Evolutionary conservation across 2,329 filamentous ascomycete species (phyloP), one percentile per base, ranked within the genome.

Genomic region (Aspergillus amoenus): DNA sequence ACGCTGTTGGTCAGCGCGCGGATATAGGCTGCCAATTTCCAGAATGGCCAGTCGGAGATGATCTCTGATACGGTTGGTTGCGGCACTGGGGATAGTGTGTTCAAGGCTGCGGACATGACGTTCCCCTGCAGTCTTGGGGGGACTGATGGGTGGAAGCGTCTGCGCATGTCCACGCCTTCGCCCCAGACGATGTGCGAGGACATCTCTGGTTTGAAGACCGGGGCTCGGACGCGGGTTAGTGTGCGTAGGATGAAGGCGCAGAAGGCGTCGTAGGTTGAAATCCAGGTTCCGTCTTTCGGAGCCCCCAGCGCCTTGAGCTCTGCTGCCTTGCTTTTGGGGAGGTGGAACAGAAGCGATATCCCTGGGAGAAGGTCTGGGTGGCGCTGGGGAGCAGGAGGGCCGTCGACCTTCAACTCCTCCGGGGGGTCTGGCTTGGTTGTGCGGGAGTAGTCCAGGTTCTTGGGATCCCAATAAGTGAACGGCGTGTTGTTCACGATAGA

Each of bases 191-290:
- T 47, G 1, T 64, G 68, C 2, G 59, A 58, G 0, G 60, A 57
- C 6, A 68, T 63, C 30, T 73, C 69, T 0, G 69, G 60, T 0
- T 74, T 68, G 60, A 73, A 78, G 1, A 75, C 24, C 0, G 66
- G 65, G 0, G 70, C 70, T 9, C 77, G 71, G 4, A 75, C 64
- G 3, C 70, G 67, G 2, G 74, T 69, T 0, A 79, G 55, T 3
- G 65, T 65, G 2, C 77, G 75, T 76, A 77, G 79, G 8, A 80
- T 68, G 41, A 75, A 73, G 9, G 78, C 77, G 1, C 70, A 68
- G 55, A 75, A 72, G n/a, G 77, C 76, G 49, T 80, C 78, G 58
- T 79, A 80, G 2, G 75, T 80, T 4, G 78, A 80, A 34, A 81
- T 37, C 34, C 34, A 37, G 34, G 13, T n/a, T 37, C 15, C 34